phyloP scores from a whole-genome alignment of 345 rosid species.

The Lepidium aucheri region DNA sequence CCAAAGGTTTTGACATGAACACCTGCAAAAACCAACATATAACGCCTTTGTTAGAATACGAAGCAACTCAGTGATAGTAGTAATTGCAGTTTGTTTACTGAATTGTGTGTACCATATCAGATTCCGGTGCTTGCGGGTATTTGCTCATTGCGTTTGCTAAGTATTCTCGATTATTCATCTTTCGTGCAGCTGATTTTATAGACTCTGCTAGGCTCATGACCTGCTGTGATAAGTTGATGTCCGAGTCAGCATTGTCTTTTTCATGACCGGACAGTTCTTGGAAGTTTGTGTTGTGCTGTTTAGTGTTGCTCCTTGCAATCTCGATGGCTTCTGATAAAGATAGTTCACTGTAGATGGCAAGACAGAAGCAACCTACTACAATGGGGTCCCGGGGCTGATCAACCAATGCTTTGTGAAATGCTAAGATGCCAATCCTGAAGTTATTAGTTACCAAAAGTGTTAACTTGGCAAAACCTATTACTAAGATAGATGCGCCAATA shows the following conservation, averaged over 20 bases:
- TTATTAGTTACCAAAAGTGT: background rate
- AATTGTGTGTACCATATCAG: constrained; percentile 22
- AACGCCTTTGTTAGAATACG: background rate
- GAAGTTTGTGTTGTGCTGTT: constrained; percentile 31
- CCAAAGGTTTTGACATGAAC: constrained; percentile 34
- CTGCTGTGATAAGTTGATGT: constrained; percentile 27
- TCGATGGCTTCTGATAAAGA: constrained; percentile 35
- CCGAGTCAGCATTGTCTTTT: background rate
- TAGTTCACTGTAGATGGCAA: constrained; percentile 25
- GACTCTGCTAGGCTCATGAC: constrained; percentile 42
- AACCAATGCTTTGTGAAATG: constrained; percentile 56
- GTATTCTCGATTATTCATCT: constrained; percentile 22
- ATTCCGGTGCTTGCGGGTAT: constrained; percentile 29
- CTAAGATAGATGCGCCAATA: background rate
- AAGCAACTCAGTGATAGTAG: background rate
- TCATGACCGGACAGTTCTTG: constrained; percentile 28
- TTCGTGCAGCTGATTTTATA: constrained; percentile 17
- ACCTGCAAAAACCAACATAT: constrained; percentile 30
- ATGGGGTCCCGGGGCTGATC: constrained; percentile 51
- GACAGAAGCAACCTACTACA: constrained; percentile 31
- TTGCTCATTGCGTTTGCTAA: constrained; percentile 27
- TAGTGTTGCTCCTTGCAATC: constrained; percentile 39
- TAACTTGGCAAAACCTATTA: background rate
- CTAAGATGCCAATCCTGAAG: constrained; percentile 57
- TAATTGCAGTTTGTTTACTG: background rate